Base-by-base conservation (phyloP, 495 filamentous ascomycete genomes). In the Aspergillus conjunctus region DNA sequence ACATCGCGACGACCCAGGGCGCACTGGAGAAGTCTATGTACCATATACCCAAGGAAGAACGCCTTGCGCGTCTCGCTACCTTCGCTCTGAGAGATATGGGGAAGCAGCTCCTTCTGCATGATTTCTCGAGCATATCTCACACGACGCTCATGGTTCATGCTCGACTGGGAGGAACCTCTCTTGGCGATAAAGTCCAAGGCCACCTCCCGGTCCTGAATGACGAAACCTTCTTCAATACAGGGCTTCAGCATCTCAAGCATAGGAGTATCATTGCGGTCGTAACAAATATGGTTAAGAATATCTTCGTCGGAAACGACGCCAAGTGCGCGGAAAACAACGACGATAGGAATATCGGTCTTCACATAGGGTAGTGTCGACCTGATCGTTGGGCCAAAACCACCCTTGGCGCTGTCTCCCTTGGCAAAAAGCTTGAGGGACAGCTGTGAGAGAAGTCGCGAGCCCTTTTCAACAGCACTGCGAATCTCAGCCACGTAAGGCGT, bases 31-130 rank as follows among this genome's bases (percentile, higher is more conserved):
- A 99, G 84, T 68, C 91, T 85, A 73, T 98, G 92, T 45, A 97
- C 90, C 95, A 99, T 98, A 74, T 98, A 99, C 31, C 95, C 94
- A 37, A 99, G 79, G 85, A 98, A 99, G 80, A 97, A 98, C 6
- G 94, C 94, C 72, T 99, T 99, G 30, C 91, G 79, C 1, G 93
- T 97, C 68, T 98, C 94, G 66, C 91, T 96, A n/a, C 94, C 94
- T 72, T 97, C 91, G 54, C 83, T 86, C 68, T 98, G 95, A 2
- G 93, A 96, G 48, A 99, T 97, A 67, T 99, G 94, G 7, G 94
- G 94, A 45, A 99, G 79, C 64, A 97, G 84, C 77, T 99, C 94
- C 75, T 96, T 97, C 76, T 97, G 92, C 80, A 99, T 86, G 60
- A 98, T 89, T 51, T 98, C 94, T 62, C 90, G 81, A 0, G 94